Percentiles rank a stretch among this genome's conserved stretches.
Conservation (phyloP, 2,329 filamentous ascomycete genomes). For the Calonectria multiphialidica region DNA sequence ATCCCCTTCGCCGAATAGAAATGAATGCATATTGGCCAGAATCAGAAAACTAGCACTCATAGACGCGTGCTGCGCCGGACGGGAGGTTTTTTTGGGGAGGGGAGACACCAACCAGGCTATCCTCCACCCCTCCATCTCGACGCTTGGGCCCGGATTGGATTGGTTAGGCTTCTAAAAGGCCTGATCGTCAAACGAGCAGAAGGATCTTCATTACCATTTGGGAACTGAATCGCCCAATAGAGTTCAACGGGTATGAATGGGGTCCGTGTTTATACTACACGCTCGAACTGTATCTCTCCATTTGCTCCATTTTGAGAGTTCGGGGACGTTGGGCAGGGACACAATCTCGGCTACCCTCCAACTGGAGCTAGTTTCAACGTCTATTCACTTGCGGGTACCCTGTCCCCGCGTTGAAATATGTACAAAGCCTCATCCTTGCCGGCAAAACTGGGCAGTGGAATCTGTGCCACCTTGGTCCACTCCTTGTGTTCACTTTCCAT, state of each 20-base stretch:
- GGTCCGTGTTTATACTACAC: background rate
- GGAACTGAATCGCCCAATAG: background rate
- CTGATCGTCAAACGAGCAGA: background rate
- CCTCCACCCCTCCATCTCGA: background rate
- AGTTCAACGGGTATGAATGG: constrained; percentile 2
- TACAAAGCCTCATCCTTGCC: constrained; percentile 83
- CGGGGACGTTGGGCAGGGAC: background rate
- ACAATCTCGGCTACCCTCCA: background rate
- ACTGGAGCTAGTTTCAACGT: constrained; percentile 15
- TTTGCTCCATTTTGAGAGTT: constrained; percentile 3
- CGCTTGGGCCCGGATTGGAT: background rate
- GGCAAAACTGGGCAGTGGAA: constrained; percentile 79
- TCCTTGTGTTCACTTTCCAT: constrained; percentile 67
- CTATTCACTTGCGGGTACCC: constrained; percentile 46
- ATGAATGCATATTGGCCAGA: background rate
- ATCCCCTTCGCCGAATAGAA: background rate
- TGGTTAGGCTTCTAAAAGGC: background rate
- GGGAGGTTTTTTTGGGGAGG: background rate
- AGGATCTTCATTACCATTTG: background rate
- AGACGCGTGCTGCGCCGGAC: background rate
- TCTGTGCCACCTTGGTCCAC: constrained; percentile 72
- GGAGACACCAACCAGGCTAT: background rate
- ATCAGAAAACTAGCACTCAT: background rate
- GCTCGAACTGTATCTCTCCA: background rate
- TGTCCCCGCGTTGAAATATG: constrained; percentile 68